Evolutionary conservation across 1,284 basidiomycete species (phyloP).

Genomic region (Tausonia pullulans): DNA sequence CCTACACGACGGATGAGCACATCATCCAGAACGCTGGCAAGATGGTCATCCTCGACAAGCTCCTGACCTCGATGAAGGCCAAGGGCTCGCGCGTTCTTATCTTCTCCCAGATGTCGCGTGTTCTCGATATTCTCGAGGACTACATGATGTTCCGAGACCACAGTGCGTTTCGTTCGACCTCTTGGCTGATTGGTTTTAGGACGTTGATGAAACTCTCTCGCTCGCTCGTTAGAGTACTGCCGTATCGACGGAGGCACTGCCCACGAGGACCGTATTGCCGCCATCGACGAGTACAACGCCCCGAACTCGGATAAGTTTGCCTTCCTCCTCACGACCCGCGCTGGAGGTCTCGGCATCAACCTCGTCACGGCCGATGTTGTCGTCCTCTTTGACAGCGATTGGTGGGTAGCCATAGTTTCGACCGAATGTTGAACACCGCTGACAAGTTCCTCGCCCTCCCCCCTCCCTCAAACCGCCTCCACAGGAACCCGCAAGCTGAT

Average conservation of each 20-base stretch:
- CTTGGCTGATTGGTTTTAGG: background rate
- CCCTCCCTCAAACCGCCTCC: background rate
- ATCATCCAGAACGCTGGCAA: slow-evolving; percentile 90
- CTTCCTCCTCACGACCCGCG: slow-evolving; percentile 92
- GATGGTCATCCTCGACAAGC: slow-evolving; percentile 94
- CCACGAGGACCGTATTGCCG: slow-evolving; percentile 88
- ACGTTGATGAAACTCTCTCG: background rate
- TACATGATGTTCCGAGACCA: slow-evolving; percentile 88
- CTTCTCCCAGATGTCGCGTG: slow-evolving; percentile 97
- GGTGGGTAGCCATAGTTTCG: slow-evolving; percentile 41
- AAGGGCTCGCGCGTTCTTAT: slow-evolving; percentile 93
- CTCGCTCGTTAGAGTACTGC: slow-evolving; percentile 61
- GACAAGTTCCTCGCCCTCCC: background rate
- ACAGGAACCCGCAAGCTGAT: slow-evolving; percentile 95
- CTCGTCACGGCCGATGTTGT: slow-evolving; percentile 91
- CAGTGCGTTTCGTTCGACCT: slow-evolving; percentile 45
- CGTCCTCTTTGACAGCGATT: slow-evolving; percentile 95
- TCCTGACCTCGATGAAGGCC: slow-evolving; percentile 74
- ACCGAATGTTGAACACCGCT: background rate
- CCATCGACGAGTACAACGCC: slow-evolving; percentile 97
- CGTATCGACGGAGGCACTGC: slow-evolving; percentile 93
- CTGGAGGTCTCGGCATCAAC: slow-evolving; percentile 98
- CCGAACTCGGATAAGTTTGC: slow-evolving; percentile 92
- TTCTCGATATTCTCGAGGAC: slow-evolving; percentile 91
- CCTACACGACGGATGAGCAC: slow-evolving; percentile 97